Evolutionary conservation across 176 grass and related monocot genomes (phyloP).

Genomic region (Eragrostis nindensis): DNA sequence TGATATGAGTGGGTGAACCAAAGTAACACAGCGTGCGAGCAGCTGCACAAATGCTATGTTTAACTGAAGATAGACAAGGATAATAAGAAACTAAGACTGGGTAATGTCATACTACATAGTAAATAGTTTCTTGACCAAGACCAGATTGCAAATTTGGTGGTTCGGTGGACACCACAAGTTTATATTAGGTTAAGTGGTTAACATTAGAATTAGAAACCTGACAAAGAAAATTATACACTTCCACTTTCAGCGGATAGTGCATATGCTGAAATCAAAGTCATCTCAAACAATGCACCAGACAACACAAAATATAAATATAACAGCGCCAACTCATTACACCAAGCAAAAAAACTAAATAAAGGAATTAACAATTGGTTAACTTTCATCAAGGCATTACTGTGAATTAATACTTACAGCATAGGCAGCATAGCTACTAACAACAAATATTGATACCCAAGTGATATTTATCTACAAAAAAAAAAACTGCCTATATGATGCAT

Average conservation of each 20-base stretch:
- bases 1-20: not conserved
- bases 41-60: too few relatives aligned
- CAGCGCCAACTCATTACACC: not conserved
- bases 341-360: slow-evolving; percentile 1
- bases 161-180: not conserved
- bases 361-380: not conserved
- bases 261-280: not conserved
- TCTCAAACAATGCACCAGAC: not conserved
- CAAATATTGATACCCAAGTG: not conserved
- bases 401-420: too few relatives aligned
- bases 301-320: not conserved
- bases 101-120: not conserved
- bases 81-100: not conserved
- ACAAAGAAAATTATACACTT: too few relatives aligned
- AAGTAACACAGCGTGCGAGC: not conserved
- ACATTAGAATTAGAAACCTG: too few relatives aligned
- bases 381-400: not conserved
- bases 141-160: not conserved
- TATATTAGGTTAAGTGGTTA: too few relatives aligned
- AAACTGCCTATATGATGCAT: not conserved
- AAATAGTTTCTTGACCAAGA: not conserved
- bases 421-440: not conserved
- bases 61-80: not conserved
- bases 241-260: too few relatives aligned
- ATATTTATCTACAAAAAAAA: not conserved